Conservation (phyloP, 306 rosid genomes). For the Biancaea sappan region DNA sequence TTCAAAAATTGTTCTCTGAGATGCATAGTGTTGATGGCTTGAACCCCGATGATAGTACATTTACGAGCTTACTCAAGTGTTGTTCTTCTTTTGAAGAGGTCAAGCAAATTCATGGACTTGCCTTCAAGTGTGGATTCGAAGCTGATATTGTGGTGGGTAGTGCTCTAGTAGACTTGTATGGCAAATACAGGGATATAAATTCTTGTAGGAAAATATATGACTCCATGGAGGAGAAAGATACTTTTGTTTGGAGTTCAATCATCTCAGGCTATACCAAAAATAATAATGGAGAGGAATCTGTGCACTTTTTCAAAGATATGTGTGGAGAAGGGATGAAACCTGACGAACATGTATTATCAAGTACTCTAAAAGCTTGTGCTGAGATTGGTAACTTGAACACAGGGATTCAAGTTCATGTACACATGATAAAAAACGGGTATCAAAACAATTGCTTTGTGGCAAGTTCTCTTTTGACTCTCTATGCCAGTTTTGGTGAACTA, state of each 20-base stretch:
- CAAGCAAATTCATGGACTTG: conserved; percentile 50
- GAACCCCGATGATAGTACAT: conserved; percentile 45
- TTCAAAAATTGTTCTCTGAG: conserved; percentile 48
- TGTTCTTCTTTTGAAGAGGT: conserved; percentile 45
- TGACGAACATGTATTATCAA: conserved; percentile 50
- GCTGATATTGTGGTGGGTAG: conserved; percentile 50
- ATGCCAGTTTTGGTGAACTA: conserved; percentile 44
- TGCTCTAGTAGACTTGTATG: conserved; percentile 54
- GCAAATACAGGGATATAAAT: conserved; percentile 42
- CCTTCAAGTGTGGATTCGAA: conserved; percentile 47
- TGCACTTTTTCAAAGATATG: conserved; percentile 47
- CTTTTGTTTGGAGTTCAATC: conserved; percentile 55
- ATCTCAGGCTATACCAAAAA: conserved; percentile 51
- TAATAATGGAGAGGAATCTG: conserved; percentile 51
- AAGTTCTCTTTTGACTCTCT: conserved; percentile 46
- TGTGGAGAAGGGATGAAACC: conserved; percentile 47
- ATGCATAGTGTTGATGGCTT: conserved; percentile 44
- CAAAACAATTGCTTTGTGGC: conserved; percentile 48
- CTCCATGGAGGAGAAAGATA: conserved; percentile 54
- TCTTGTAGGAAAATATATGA: conserved; percentile 48
- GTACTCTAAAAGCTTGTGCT: conserved; percentile 56
- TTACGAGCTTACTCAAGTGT: conserved; percentile 48
- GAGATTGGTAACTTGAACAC: conserved; percentile 41
- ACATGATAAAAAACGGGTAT: conserved; percentile 47
- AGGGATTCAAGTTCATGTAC: conserved; percentile 54